Percentiles rank a stretch among this genome's conserved stretches.
Evolutionary conservation across 306 rosid genomes (phyloP).

Genomic region (Potentilla sterilis): DNA sequence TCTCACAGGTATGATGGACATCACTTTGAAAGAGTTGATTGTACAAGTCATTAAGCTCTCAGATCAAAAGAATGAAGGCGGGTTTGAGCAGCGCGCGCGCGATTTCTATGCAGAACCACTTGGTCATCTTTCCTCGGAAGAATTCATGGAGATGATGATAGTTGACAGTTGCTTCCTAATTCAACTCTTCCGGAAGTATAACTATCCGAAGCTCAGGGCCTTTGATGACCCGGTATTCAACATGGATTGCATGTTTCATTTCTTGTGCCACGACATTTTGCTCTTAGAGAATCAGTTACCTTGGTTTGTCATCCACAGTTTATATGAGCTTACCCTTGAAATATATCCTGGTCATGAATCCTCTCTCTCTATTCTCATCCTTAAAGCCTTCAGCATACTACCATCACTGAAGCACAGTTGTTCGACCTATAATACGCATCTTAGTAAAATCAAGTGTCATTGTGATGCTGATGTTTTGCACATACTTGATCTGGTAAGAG

Average conservation of each 20-base stretch:
- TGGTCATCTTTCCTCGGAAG: neutral
- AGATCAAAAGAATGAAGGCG: neutral
- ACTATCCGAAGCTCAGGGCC: neutral
- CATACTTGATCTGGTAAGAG: conserved; percentile 5
- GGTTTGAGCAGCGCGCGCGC: neutral
- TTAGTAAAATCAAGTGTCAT: neutral
- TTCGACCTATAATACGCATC: neutral
- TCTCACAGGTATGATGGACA: neutral
- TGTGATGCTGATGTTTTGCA: neutral
- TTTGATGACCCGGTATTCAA: conserved; percentile 12
- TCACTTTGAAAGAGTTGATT: neutral
- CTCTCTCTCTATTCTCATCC: neutral
- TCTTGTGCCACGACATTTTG: conserved; percentile 19
- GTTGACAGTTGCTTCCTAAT: conserved; percentile 31
- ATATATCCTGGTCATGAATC: neutral
- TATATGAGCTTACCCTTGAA: neutral
- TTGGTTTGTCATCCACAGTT: conserved; percentile 22
- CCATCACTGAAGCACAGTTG: neutral
- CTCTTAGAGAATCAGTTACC: conserved; percentile 29
- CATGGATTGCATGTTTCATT: conserved; percentile 10
- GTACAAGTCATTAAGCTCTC: neutral
- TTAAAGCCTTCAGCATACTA: neutral
- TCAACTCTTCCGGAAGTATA: conserved; percentile 22
- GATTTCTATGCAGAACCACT: neutral
- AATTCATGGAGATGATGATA: conserved; percentile 18